phyloP scores from a whole-genome alignment of 2,329 filamentous ascomycete species.

The Periconia sp. region DNA sequence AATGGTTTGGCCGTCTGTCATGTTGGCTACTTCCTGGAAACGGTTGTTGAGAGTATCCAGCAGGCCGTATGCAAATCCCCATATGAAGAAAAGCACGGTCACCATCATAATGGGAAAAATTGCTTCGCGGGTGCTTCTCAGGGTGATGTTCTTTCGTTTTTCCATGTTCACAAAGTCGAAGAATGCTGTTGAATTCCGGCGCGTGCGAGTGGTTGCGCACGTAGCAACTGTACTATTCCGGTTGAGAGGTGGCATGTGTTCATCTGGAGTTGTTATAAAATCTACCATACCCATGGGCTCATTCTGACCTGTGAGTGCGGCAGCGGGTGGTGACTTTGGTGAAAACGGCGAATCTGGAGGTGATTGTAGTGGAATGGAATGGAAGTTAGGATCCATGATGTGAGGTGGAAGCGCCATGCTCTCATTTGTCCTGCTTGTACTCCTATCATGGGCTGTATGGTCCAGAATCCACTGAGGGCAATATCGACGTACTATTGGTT shows the following conservation, averaged over 20 bases:
- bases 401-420: conserved; percentile 28
- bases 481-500: conserved; percentile 73
- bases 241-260: conserved; percentile 35
- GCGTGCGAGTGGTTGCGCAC: conserved; percentile 23
- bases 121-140: conserved; percentile 64
- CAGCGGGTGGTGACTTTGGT: conserved; percentile 22
- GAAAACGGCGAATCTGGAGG: conserved; percentile 26
- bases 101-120: conserved; percentile 74
- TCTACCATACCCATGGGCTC: conserved; percentile 52
- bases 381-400: conserved; percentile 21
- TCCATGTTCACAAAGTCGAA: conserved; percentile 77
- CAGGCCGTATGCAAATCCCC: conserved; percentile 88
- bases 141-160: conserved; percentile 69
- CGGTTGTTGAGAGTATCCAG: conserved; percentile 78
- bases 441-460: conserved; percentile 32
- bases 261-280: conserved; percentile 55
- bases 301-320: conserved; percentile 21
- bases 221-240: conserved; percentile 40
- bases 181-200: conserved; percentile 52
- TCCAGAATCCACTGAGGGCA: conserved; percentile 60
- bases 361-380: conserved; percentile 18
- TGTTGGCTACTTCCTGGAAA: conserved; percentile 64
- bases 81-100: conserved; percentile 80
- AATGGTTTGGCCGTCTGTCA: conserved; percentile 64
- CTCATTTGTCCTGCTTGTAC: conserved; percentile 31